Evolutionary conservation across 2,329 filamentous ascomycete species (phyloP).

Genomic region (Dactylellina cionopaga): DNA sequence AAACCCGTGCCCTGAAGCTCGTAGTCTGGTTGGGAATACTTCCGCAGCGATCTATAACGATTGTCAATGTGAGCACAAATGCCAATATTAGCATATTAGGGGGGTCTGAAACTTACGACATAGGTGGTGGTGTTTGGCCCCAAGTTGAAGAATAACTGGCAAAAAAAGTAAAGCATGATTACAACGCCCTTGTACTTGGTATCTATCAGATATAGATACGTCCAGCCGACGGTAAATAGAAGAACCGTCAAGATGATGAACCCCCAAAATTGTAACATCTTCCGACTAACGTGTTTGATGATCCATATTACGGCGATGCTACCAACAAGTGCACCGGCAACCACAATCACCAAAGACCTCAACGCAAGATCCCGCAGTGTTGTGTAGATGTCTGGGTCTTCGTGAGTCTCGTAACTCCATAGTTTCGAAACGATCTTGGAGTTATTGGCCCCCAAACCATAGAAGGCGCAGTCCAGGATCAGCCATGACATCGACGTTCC

Average conservation of each 20-base stretch:
- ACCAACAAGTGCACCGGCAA: conserved; percentile 79
- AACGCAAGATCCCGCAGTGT: conserved; percentile 56
- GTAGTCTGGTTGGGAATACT: conserved; percentile 60
- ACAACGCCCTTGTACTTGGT: conserved; percentile 56
- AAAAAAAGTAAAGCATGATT: conserved; percentile 63
- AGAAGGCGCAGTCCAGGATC: conserved; percentile 69
- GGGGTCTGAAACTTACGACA: neutral
- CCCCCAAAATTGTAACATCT: conserved; percentile 73
- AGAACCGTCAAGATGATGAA: conserved; percentile 62
- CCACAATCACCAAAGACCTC: conserved; percentile 75
- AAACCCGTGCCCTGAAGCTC: conserved; percentile 60
- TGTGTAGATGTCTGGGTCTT: conserved; percentile 2
- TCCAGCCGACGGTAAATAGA: conserved; percentile 62
- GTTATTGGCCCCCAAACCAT: conserved; percentile 67
- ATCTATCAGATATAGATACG: conserved; percentile 61
- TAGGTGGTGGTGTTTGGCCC: conserved; percentile 57
- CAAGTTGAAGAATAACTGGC: conserved; percentile 65
- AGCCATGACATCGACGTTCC: conserved; percentile 67
- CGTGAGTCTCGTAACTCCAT: conserved; percentile 26
- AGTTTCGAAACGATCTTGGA: conserved; percentile 24
- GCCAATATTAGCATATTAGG: neutral
- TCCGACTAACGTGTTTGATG: conserved; percentile 78
- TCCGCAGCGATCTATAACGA: conserved; percentile 58
- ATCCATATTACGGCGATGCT: conserved; percentile 78
- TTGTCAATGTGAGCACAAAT: neutral